Evolutionary conservation across 208 protist genomes (phyloP).

Genomic region (Trypanosoma lewisi): DNA sequence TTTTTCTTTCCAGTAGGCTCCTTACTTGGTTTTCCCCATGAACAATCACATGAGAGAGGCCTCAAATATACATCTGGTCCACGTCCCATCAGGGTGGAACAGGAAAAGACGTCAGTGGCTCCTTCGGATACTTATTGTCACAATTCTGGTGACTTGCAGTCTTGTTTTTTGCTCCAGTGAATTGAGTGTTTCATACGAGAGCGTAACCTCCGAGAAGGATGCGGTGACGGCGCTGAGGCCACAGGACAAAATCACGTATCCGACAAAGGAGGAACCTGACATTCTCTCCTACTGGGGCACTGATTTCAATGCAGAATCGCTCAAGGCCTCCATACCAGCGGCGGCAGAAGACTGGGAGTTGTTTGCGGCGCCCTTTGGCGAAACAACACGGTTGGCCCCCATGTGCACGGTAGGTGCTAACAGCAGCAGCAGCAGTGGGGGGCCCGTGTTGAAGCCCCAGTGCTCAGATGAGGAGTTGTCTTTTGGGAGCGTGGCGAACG

Average conservation of each 20-base stretch:
- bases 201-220: neutral
- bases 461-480: neutral
- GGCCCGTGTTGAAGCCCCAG: neutral
- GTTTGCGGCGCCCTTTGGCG: neutral
- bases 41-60: no score
- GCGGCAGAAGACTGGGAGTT: neutral
- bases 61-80: no score
- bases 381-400: constrained; percentile 5
- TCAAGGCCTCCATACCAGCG: neutral
- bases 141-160: neutral
- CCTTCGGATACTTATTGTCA: neutral
- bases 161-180: neutral
- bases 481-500: neutral
- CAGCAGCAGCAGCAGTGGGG: neutral
- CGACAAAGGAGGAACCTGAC: constrained; percentile 6
- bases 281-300: neutral
- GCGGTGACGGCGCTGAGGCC: neutral
- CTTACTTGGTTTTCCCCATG: neutral
- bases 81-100: neutral
- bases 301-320: neutral
- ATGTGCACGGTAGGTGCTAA: neutral
- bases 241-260: neutral
- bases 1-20: neutral
- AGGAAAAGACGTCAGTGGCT: neutral
- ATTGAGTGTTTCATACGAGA: neutral